Percentiles rank a stretch among this genome's conserved stretches.
Evolutionary conservation across 768 basidiomycete species (phyloP).

Genomic region (Crepidotus variabilis): DNA sequence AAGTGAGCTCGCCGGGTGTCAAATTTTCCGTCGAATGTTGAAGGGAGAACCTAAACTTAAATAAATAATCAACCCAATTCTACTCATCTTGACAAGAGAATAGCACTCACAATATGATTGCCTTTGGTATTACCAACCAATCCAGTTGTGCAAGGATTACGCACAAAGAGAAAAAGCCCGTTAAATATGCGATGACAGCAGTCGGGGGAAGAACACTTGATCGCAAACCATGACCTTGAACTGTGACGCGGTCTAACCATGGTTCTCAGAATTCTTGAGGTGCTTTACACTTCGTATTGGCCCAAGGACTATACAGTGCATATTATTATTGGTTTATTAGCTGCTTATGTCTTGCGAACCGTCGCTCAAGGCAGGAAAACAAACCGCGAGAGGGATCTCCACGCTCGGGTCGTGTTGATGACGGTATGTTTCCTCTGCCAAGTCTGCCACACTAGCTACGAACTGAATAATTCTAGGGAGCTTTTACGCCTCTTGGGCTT

Average conservation of each 20-base stretch:
- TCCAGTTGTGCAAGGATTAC: no score
- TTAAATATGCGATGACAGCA: neutral
- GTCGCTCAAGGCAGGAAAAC: constrained; percentile 72
- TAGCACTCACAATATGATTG: neutral
- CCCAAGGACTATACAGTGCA: constrained; percentile 59
- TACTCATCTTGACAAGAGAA: neutral
- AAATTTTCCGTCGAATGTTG: neutral
- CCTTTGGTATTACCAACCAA: no score
- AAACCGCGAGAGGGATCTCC: constrained; percentile 69
- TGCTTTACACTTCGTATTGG: constrained; percentile 33
- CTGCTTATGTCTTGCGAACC: constrained; percentile 46
- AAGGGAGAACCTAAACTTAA: neutral
- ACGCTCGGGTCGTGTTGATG: constrained; percentile 65
- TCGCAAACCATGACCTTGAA: neutral
- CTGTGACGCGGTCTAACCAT: constrained; percentile 13
- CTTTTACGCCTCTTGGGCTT: constrained; percentile 69
- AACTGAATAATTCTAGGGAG: constrained; percentile 45
- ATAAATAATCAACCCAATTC: neutral
- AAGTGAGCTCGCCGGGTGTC: neutral
- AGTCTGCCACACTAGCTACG: neutral
- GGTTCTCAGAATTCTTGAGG: constrained; percentile 26
- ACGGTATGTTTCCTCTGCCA: constrained; percentile 46
- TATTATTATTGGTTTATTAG: constrained; percentile 38
- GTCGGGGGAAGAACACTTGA: neutral
- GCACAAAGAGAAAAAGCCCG: neutral